A percentile compares a stretch with the other conserved stretches of the same genome.
phyloP scores from a whole-genome alignment of 1,284 basidiomycete genomes.

The Papiliotrema flavescens region DNA sequence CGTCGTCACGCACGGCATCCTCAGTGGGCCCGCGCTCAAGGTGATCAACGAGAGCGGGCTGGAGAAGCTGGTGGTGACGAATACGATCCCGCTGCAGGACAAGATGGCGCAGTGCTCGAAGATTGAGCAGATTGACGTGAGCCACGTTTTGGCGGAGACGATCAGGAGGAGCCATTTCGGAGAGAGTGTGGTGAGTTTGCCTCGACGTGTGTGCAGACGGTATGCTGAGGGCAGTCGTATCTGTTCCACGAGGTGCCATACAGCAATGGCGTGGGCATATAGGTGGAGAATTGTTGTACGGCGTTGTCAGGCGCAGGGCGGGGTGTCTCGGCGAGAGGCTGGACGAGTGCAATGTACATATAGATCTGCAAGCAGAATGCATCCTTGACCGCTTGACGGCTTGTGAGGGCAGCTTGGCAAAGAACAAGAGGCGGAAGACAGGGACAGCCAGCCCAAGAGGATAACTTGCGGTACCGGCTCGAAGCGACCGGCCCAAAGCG shows the following conservation, averaged over 20 bases:
- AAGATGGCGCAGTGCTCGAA: slow-evolving; percentile 75
- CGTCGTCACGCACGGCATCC: slow-evolving; percentile 96
- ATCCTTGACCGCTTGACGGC: neutral
- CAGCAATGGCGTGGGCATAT: slow-evolving; percentile 17
- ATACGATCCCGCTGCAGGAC: slow-evolving; percentile 87
- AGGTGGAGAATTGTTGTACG: neutral
- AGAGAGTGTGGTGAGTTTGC: slow-evolving; percentile 47
- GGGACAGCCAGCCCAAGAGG: too few relatives aligned
- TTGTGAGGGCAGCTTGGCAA: too few relatives aligned
- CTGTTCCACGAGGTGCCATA: slow-evolving; percentile 52
- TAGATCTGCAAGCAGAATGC: neutral
- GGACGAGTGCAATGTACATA: neutral
- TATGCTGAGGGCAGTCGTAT: slow-evolving; percentile 36
- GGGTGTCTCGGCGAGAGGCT: neutral
- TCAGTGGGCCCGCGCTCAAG: slow-evolving; percentile 80
- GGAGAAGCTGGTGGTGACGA: slow-evolving; percentile 96
- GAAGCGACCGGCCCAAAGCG: neutral
- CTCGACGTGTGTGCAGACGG: neutral
- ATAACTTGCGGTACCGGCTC: too few relatives aligned
- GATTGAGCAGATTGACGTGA: slow-evolving; percentile 95
- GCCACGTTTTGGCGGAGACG: slow-evolving; percentile 92
- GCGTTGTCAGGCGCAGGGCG: neutral
- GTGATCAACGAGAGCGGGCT: slow-evolving; percentile 69
- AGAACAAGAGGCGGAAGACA: too few relatives aligned
- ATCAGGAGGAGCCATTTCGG: slow-evolving; percentile 69